Percentiles rank a stretch among this genome's conserved stretches.
phyloP scores from a whole-genome alignment of 805 yeast genomes.

The Yamadazyma paraphyllophila region DNA sequence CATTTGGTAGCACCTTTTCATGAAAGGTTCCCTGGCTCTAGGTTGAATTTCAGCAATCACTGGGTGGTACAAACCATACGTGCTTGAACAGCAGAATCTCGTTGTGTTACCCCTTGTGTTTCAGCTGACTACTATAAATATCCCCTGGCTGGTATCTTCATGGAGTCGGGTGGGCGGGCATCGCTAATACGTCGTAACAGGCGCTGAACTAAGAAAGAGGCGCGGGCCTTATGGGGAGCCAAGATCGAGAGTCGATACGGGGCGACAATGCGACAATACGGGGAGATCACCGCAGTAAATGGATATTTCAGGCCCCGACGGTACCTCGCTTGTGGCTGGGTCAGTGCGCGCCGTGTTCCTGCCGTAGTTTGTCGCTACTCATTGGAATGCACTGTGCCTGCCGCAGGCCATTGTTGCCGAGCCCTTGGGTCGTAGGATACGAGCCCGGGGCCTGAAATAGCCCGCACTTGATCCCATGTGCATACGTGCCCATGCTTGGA shows the following conservation, averaged over 20 bases:
- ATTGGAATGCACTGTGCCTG: not conserved
- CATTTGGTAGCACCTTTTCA: too few species aligned
- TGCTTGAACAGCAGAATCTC: too few species aligned
- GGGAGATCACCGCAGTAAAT: not conserved
- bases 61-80: too few species aligned
- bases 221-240: not conserved
- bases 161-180: not conserved
- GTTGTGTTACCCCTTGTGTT: too few species aligned
- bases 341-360: too few species aligned
- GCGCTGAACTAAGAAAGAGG: constrained; percentile 1
- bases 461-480: not conserved
- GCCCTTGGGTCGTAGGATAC: not conserved
- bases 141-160: not conserved
- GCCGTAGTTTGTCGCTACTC: too few species aligned
- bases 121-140: too few species aligned
- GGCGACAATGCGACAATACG: not conserved
- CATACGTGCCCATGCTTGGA: not conserved
- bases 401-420: not conserved
- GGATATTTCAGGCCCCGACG: too few species aligned
- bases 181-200: not conserved
- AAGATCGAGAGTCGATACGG: not conserved
- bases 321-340: too few species aligned
- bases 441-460: not conserved
- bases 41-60: too few species aligned
- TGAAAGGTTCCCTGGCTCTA: too few species aligned